Evolutionary conservation across 78 protist genomes (phyloP), one percentile per base, ranked within the genome.

Genomic region (Emiliania huxleyi): DNA sequence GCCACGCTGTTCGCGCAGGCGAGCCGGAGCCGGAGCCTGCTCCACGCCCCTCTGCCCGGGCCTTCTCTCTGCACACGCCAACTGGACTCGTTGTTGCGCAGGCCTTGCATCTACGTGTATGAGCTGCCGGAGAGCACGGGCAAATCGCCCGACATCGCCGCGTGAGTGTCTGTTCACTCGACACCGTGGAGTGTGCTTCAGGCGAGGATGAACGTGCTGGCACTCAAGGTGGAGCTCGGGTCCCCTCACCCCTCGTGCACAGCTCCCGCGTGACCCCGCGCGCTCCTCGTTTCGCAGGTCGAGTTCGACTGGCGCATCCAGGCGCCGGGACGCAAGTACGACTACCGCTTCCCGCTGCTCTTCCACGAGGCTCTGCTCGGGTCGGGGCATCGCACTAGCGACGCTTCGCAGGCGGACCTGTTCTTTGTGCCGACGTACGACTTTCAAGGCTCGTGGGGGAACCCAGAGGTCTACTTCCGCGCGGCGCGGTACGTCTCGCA

Each of bases 391-490:
- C 89, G 89, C 56, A 44, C 56, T 22, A 0, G 23, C 42, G 22
- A 44, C 42, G 40, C 46, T 0, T 37, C 35, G 40, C 56, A 81
- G 55, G 89, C 89, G 38, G 56, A 44, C 56, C 44, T 44, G 38
- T 81, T 81, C 56, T 81, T 44, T 29, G 56, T 81, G 38, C 89
- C 89, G 37, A 1, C 45, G n/a, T 77, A 42, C 49, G 81, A 52
- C 62, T 52, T 52, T 15, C 62, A 52, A 0, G 85, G 85, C 85
- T 37, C 85, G 3, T 77, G 85, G 85, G 85, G 85, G 15, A 77
- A 77, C 46, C 85, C 85, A 1, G 85, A 77, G 85, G 85, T 77
- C n/a, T 77, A 77, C 46, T 77, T 40, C 46, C 85, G 85, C 85
- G 85, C 85, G 18, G 35, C 15, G 35, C 48, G 21, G 35, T 77